Evolutionary conservation across 345 rosid species (phyloP), one percentile per base, ranked within the genome.

Genomic region (Mallotus nudiflorus): DNA sequence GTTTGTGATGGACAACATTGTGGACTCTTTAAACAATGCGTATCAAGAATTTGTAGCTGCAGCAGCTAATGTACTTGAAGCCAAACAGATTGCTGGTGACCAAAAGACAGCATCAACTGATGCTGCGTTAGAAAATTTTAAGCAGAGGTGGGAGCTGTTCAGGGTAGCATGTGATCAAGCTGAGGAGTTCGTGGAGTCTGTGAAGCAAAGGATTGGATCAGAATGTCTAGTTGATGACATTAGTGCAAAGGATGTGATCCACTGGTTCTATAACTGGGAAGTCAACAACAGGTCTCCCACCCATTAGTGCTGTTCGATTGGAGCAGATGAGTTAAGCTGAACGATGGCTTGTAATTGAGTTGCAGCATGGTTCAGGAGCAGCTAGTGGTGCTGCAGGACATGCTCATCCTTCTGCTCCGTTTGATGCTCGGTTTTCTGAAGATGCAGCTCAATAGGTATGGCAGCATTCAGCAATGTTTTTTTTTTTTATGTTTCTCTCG

Each of bases 241-340:
- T n/a, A n/a, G n/a, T n/a, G n/a, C n/a, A n/a, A n/a, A n/a, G n/a
- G n/a, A n/a, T n/a, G n/a, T n/a, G n/a, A 67, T 97, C 99, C 51
- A 95, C 93, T 1, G 96, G 95, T 35, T 80, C 89, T 5, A 37
- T 75, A 45, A 71, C 75, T 3, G 91, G 84, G 56, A 88, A 87
- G 86, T 69, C 91, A 11, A 66, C 83, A 25, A 81, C 86, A 19
- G 84, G 86, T 37, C 91, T 90, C 33, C 92, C 96, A 0, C 96
- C 99, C 5, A 92, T 95, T 31, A 90, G 93, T 35, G 99, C 98
- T 0, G 97, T 95, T 59, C 89, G 92, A 59, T 83, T 95, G 80
- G 99, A 95, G 75, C 97, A 90, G 86, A 95, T 95, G 99, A 95
- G 97, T 80, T 92, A 93, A 85, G 93, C 96, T 22, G 97, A 92